Conservation (phyloP, 495 filamentous ascomycete genomes). For the Aspergillus coremiiformis region DNA sequence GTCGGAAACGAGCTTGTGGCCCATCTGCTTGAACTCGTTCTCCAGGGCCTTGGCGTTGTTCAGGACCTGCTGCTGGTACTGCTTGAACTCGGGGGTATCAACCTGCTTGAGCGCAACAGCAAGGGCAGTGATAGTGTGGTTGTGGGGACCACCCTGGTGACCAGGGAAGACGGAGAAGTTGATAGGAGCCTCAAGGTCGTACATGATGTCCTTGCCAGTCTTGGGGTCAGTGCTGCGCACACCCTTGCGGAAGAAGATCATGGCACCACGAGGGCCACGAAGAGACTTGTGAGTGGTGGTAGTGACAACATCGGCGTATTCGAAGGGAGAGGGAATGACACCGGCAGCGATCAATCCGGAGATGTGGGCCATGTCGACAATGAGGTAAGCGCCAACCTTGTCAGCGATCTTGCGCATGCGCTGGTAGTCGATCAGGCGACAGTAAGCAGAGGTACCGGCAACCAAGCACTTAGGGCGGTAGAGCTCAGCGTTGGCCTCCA, state of each 20-base stretch:
- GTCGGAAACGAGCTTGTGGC: constrained; percentile 73
- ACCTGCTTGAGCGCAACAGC: constrained; percentile 96
- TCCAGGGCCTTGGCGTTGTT: constrained; percentile 33
- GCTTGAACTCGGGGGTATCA: constrained; percentile 85
- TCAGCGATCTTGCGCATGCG: constrained; percentile 96
- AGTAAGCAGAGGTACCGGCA: constrained; percentile 97
- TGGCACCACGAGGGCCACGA: constrained; percentile 94
- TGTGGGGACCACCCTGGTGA: constrained; percentile 98
- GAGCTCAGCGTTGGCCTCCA: constrained; percentile 86
- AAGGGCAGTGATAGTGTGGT: constrained; percentile 99
- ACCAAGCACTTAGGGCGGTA: constrained; percentile 96
- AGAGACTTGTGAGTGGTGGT: constrained; percentile 99
- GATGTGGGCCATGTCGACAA: constrained; percentile 98
- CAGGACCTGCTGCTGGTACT: constrained; percentile 89
- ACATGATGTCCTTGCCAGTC: constrained; percentile 80
- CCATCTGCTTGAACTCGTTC: constrained; percentile 20
- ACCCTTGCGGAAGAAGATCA: constrained; percentile 99
- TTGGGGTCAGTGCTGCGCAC: constrained; percentile 83
- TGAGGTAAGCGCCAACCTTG: constrained; percentile 86
- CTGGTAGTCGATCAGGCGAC: constrained; percentile 93
- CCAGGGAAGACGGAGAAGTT: constrained; percentile 99
- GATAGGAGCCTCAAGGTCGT: constrained; percentile 92
- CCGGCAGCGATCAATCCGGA: constrained; percentile 89
- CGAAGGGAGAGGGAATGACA: constrained; percentile 92
- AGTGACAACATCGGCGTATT: constrained; percentile 92